Evolutionary conservation across 305 asterid genomes (phyloP).

Genomic region (Rubia tinctorum): DNA sequence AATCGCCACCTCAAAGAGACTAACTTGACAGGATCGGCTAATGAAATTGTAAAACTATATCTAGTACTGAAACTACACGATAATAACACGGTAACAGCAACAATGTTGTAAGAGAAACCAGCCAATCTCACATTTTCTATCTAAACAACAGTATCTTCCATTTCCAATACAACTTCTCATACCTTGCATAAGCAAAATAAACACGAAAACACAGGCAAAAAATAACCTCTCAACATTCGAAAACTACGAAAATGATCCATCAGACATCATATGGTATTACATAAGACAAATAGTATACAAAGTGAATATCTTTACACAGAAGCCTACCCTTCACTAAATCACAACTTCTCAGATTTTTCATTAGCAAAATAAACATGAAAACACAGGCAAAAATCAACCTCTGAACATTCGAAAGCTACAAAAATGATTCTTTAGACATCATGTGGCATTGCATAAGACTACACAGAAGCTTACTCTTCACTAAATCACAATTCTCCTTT

Average conservation of each 20-base stretch:
- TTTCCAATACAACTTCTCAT: not conserved
- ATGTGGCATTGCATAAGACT: no score
- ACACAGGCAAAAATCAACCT: no score
- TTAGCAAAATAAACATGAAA: no score
- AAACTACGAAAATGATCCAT: not conserved
- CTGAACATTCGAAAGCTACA: not conserved
- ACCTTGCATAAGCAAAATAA: not conserved
- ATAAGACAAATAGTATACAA: no score
- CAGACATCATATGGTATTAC: no score
- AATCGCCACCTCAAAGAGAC: no score
- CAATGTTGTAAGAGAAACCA: not conserved
- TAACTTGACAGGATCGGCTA: not conserved
- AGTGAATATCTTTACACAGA: no score
- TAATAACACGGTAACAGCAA: not conserved
- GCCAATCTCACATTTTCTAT: not conserved
- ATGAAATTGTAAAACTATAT: not conserved
- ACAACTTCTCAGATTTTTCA: not conserved
- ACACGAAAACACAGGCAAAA: not conserved
- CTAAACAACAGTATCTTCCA: not conserved
- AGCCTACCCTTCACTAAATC: constrained; percentile 29
- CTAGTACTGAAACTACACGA: not conserved
- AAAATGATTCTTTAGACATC: not conserved
- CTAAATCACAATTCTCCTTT: constrained; percentile 53
- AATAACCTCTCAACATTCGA: not conserved
- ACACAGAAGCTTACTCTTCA: not conserved